phyloP scores from a whole-genome alignment of 2,329 filamentous ascomycete species.

The Aspergillus tubingensis region DNA sequence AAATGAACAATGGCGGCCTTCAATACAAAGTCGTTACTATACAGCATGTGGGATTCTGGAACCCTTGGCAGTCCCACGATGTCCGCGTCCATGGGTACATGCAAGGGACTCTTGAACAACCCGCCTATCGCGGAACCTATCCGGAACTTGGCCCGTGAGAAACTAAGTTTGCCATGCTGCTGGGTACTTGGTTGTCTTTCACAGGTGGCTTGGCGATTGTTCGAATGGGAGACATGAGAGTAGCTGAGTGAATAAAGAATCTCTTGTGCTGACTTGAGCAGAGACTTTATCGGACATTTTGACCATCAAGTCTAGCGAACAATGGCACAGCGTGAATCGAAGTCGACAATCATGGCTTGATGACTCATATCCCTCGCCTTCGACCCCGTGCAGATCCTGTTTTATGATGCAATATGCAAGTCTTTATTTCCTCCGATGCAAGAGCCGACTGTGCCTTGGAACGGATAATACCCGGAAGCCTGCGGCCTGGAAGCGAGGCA shows the following conservation, averaged over 20 bases:
- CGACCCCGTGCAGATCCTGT: background rate
- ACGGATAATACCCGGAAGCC: background rate
- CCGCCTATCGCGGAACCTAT: background rate
- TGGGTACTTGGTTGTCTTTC: background rate
- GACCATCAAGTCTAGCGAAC: background rate
- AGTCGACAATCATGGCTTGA: background rate
- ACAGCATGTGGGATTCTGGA: background rate
- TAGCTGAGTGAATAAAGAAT: background rate
- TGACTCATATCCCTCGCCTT: background rate
- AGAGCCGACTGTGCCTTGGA: background rate
- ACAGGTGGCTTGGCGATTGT: background rate
- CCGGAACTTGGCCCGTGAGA: background rate
- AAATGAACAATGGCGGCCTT: background rate
- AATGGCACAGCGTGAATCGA: too few species aligned
- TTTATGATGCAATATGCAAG: background rate
- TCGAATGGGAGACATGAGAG: background rate
- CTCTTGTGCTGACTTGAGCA: background rate
- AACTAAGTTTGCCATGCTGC: background rate
- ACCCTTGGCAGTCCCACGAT: background rate
- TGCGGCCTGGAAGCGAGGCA: background rate
- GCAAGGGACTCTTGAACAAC: background rate
- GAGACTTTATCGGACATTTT: background rate
- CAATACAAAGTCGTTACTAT: background rate
- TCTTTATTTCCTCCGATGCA: background rate
- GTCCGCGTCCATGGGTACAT: background rate